Evolutionary conservation across 257 asterid genomes (phyloP).

Genomic region (Nicotiana tomentosiformis): DNA sequence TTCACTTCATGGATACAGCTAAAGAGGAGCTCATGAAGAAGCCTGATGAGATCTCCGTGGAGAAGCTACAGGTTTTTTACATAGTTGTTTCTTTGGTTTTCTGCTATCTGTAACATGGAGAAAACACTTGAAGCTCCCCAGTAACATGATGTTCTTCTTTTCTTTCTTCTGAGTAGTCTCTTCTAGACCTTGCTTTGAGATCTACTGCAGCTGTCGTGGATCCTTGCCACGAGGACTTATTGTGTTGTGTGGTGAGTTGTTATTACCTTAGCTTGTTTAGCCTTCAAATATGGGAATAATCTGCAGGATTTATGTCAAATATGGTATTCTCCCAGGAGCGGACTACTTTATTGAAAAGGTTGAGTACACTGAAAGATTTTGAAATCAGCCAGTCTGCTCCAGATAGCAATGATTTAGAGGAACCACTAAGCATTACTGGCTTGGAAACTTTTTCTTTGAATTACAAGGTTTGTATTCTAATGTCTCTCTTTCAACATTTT

Average conservation of each 20-base stretch:
- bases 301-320: conserved; percentile 1
- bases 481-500: not conserved
- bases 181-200: conserved; percentile 96
- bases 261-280: conserved; percentile 9
- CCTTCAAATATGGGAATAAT: not conserved
- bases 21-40: conserved; percentile 86
- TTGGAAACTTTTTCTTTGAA: conserved; percentile 92
- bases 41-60: conserved; percentile 87
- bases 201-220: conserved; percentile 95
- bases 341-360: conserved; percentile 79
- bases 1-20: conserved; percentile 97
- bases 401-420: conserved; percentile 57
- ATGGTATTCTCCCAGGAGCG: conserved; percentile 50
- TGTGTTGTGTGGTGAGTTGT: conserved; percentile 86
- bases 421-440: conserved; percentile 86
- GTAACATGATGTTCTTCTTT: not conserved
- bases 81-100: conserved; percentile 5
- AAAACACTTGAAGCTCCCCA: not conserved
- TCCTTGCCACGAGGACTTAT: conserved; percentile 91
- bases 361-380: conserved; percentile 81
- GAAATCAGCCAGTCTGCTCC: conserved; percentile 53
- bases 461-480: conserved; percentile 57
- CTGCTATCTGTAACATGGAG: not conserved
- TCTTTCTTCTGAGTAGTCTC: conserved; percentile 52
- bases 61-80: conserved; percentile 80